Base-by-base conservation (phyloP, 2,329 filamentous ascomycete species). In the Ramularia collo-cygni region DNA sequence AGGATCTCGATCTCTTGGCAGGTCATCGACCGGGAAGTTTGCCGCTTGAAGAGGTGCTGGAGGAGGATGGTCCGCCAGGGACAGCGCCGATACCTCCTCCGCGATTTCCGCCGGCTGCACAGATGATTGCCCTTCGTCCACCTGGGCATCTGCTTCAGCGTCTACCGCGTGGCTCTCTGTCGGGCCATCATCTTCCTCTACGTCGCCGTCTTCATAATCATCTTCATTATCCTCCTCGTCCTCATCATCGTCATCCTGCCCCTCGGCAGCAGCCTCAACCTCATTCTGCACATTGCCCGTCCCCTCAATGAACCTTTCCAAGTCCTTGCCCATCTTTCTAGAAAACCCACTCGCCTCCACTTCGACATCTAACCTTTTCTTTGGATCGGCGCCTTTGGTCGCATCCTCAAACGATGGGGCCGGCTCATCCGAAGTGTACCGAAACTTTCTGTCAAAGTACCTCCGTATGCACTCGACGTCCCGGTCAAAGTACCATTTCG, bases 401-500 rank as follows among this genome's bases (percentile, higher is more conserved):
- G 87, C 86, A 46, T 94, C 83, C 35, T 79, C 77, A 65, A 88
- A 95, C 62, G 84, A 86, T 0, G 92, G 93, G 0, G 92, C 93
- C 0, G 81, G 78, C 46, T 83, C 78, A 28, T 89, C 83, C 59
- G 81, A 83, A 3, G 79, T 79, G 60, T 96, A 98, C 52, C 87
- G 81, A 63, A 95, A 98, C 19, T 87, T 79, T 15, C 89, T 75
- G 58, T 85, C 75, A 59, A 98, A 98, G 63, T 94, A 98, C 21
- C 85, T 79, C 67, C 95, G 96, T 56, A 98, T 83, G 64, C 93
- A 98, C 48, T 85, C 80, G 10, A 98, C 89, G 55, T 98, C 92
- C 48, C 92, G 81, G 60, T 96, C 85, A 62, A 98, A 98, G 65
- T 98, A 96, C 77, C 89, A 93, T 59, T 95, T 84, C 13, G 92